Evolutionary conservation across 805 yeast species (phyloP), one percentile per base, ranked within the genome.

Genomic region (Kodamaea kaohsiungensis): DNA sequence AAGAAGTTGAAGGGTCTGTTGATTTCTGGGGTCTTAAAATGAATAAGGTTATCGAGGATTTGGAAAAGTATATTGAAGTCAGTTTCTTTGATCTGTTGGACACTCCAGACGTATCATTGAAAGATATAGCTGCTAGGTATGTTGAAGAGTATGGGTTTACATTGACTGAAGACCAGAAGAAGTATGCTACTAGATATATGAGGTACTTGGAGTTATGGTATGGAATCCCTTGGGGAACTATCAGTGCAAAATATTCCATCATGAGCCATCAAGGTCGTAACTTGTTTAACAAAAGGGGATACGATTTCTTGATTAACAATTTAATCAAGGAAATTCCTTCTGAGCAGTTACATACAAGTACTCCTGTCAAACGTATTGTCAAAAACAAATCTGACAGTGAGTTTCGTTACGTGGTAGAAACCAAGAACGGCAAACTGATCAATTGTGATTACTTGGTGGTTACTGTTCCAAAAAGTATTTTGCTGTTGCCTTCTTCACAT

Each of bases 201-300:
- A 74, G 96, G 59, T 75, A 76, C 51, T 66, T 83, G 48, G 97
- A 91, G 67, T 71, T 88, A 25, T 91, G 96, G 93, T 88, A 85
- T 65, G 97, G 96, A 0, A 75, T 87, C 30, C 78, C 86, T 22
- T 84, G 91, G 85, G 80, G 79, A 17, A 67, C 69, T 17, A 76
- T 87, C 64, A 87, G 96, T 61, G 86, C 87, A 2, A 86, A 86
- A 59, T 86, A 81, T 63, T 79, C 91, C 1, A 68, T 80, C n/a
- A 80, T 86, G 67, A 89, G 83, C 55, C 86, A 85, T 60, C 84
- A 83, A 49, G 97, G 97, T 0, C 76, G 97, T 60, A 86, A 91
- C 64, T 85, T 91, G n/a, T 75, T 83, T 57, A 87, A 87, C 48
- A 65, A 78, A 49, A 78, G 81, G 59, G 89, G 90, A 0, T 87